Conservation (phyloP, 352 stramenopile species). For the Phytopythium litorale region DNA sequence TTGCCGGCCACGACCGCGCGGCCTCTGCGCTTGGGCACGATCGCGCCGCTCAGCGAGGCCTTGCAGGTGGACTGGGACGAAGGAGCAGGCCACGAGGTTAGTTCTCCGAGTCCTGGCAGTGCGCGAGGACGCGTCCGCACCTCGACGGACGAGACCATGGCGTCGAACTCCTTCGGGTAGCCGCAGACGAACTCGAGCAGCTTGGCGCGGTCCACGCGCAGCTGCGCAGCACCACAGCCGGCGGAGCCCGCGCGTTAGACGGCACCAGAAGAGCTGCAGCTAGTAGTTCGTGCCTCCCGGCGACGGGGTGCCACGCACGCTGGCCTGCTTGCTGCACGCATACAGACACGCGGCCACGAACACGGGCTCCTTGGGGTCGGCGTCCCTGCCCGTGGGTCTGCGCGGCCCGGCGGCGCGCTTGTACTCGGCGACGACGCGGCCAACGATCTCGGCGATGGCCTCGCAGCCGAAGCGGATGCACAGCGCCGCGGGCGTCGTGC, state of each 20-base stretch:
- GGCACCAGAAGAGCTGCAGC: too few species aligned
- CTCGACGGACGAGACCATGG: slow-evolving; percentile 69
- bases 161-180: slow-evolving; percentile 55
- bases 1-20: neutral
- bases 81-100: neutral
- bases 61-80: slow-evolving; percentile 34
- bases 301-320: slow-evolving; percentile 14
- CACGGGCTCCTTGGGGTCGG: slow-evolving; percentile 42
- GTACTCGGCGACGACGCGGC: slow-evolving; percentile 57
- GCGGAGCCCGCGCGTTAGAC: neutral
- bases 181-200: slow-evolving; percentile 58
- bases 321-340: slow-evolving; percentile 60
- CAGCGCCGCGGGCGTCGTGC: slow-evolving; percentile 44
- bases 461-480: slow-evolving; percentile 77
- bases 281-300: neutral
- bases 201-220: slow-evolving; percentile 54
- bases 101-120: neutral
- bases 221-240: slow-evolving; percentile 16
- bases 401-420: slow-evolving; percentile 10
- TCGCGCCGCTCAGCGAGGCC: slow-evolving; percentile 32
- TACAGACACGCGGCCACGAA: slow-evolving; percentile 68
- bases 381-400: slow-evolving; percentile 12
- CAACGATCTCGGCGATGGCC: slow-evolving; percentile 55
- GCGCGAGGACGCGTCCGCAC: slow-evolving; percentile 6
- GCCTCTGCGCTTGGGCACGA: slow-evolving; percentile 27